Percentiles rank a stretch among this genome's conserved stretches.
Evolutionary conservation across 805 yeast species (phyloP).

Genomic region (Hanseniaspora occidentalis): DNA sequence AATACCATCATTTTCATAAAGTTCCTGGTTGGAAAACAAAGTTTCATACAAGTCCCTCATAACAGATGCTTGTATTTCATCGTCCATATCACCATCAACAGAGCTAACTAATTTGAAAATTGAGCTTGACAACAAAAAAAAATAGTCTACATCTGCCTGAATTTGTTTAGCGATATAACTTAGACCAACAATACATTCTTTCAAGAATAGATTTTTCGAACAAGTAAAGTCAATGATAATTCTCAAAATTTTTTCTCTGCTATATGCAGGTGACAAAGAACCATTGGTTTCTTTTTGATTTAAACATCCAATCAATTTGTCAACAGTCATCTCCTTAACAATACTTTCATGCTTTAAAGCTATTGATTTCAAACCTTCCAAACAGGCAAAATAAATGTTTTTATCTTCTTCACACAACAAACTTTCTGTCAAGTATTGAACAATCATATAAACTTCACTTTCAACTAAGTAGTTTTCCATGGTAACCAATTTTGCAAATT

Average conservation of each 20-base stretch:
- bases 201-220: conserved; percentile 19
- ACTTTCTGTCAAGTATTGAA: conserved; percentile 53
- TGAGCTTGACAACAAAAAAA: conserved; percentile 18
- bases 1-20: conserved; percentile 5
- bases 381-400: conserved; percentile 38
- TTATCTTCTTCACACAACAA: conserved; percentile 32
- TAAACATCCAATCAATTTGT: background rate
- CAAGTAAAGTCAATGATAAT: conserved; percentile 24
- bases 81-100: background rate
- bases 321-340: conserved; percentile 34
- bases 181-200: conserved; percentile 18
- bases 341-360: conserved; percentile 21
- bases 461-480: conserved; percentile 35
- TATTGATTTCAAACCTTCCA: conserved; percentile 41
- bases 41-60: conserved; percentile 3
- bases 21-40: conserved; percentile 2
- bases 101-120: conserved; percentile 2
- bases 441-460: conserved; percentile 49
- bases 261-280: too few species aligned
- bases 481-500: conserved; percentile 43
- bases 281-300: background rate
- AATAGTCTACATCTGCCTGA: conserved; percentile 12
- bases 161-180: conserved; percentile 10
- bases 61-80: background rate
- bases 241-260: conserved; percentile 23